phyloP scores from a whole-genome alignment of 2,329 filamentous ascomycete species.

The Aschersonia sp. region DNA sequence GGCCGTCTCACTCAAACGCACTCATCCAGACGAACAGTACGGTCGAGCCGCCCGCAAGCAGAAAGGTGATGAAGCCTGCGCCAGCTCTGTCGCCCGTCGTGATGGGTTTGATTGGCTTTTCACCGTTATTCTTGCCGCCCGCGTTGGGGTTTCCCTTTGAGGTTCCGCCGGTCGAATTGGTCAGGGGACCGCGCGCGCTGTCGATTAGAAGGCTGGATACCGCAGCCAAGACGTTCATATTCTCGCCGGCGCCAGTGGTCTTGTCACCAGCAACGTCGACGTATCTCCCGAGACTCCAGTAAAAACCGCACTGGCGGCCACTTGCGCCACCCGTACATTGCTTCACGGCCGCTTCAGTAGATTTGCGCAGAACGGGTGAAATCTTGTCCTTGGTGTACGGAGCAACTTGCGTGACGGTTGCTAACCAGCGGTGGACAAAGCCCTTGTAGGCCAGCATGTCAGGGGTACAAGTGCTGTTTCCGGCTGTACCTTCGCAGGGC shows the following conservation, averaged over 20 bases:
- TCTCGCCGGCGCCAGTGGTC: slow-evolving; percentile 41
- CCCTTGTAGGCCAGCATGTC: slow-evolving; percentile 66
- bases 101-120: slow-evolving; percentile 14
- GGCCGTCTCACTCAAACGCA: slow-evolving; percentile 10
- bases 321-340: slow-evolving; percentile 46
- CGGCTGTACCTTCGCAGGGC: slow-evolving; percentile 47
- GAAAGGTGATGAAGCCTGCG: slow-evolving; percentile 31
- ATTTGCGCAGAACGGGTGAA: slow-evolving; percentile 39
- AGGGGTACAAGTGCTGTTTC: slow-evolving; percentile 42
- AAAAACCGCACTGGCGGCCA: slow-evolving; percentile 47
- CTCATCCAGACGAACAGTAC: slow-evolving; percentile 38
- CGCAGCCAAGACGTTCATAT: slow-evolving; percentile 41
- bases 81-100: slow-evolving; percentile 31
- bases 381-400: slow-evolving; percentile 42
- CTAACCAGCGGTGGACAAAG: slow-evolving; percentile 51
- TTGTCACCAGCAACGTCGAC: slow-evolving; percentile 33
- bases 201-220: slow-evolving; percentile 34
- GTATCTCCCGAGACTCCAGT: slow-evolving; percentile 37
- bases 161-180: slow-evolving; percentile 34
- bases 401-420: slow-evolving; percentile 44
- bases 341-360: slow-evolving; percentile 42
- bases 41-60: slow-evolving; percentile 24
- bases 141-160: slow-evolving; percentile 26
- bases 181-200: slow-evolving; percentile 24
- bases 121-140: slow-evolving; percentile 18